Conservation (phyloP, 768 basidiomycete genomes). For the Pleurotus platypus region DNA sequence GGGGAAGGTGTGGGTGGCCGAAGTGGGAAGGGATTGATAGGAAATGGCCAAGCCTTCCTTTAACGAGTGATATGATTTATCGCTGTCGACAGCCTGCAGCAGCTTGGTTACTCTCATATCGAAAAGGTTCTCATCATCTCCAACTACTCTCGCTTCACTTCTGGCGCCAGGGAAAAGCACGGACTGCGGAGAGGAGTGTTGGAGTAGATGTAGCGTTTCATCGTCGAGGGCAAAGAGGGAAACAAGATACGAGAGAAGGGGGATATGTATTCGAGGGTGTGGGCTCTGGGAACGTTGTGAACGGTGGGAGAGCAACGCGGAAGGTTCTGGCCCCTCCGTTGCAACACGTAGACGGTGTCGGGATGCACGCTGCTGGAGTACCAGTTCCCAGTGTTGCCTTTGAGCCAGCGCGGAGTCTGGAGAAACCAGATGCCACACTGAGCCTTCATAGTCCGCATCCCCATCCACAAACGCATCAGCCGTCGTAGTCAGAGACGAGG, state of each 20-base stretch:
- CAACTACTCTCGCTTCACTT: background rate
- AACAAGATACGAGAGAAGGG: slow-evolving; percentile 32
- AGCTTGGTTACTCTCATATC: slow-evolving; percentile 10
- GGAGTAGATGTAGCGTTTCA: slow-evolving; percentile 31
- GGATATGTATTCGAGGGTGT: slow-evolving; percentile 29
- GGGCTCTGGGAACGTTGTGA: slow-evolving; percentile 10
- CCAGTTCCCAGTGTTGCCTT: background rate
- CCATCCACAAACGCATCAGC: background rate
- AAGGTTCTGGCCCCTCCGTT: background rate
- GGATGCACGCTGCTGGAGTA: background rate
- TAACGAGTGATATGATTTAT: background rate
- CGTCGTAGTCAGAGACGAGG: background rate
- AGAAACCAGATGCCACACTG: background rate
- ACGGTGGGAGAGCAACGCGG: background rate
- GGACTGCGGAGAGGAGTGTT: slow-evolving; percentile 25
- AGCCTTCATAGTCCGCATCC: background rate
- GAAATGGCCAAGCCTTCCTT: slow-evolving; percentile 10
- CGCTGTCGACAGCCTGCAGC: background rate
- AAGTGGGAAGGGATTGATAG: slow-evolving; percentile 4
- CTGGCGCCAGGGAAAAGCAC: slow-evolving; percentile 25
- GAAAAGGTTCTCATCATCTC: background rate
- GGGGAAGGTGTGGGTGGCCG: background rate
- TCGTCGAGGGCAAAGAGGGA: slow-evolving; percentile 34
- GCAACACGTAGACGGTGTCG: background rate
- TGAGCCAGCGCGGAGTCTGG: background rate